Evolutionary conservation across 805 yeast species (phyloP).

Genomic region (Metschnikowia proteae): DNA sequence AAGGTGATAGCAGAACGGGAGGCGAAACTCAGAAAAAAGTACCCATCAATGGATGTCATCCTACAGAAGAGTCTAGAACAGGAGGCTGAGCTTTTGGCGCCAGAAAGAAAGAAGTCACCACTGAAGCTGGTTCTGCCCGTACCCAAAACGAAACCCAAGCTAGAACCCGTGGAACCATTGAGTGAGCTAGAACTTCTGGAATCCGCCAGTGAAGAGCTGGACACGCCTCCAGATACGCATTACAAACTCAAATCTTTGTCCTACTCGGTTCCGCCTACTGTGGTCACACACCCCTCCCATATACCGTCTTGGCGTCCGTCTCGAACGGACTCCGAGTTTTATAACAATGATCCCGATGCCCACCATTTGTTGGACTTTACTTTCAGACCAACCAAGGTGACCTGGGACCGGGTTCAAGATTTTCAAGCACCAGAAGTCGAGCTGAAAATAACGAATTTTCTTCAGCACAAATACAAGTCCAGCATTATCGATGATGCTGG

Average conservation of each 20-base stretch:
- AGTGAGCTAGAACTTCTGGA: not conserved
- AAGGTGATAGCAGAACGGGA: conserved; percentile 36
- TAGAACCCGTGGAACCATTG: not conserved
- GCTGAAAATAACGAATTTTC: conserved; percentile 23
- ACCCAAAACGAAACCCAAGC: not conserved
- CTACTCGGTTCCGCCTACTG: conserved; percentile 32
- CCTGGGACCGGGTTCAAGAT: conserved; percentile 12
- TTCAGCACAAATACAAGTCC: conserved; percentile 27
- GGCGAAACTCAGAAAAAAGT: conserved; percentile 26
- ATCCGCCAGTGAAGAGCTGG: conserved; percentile 1
- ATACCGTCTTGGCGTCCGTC: conserved; percentile 40
- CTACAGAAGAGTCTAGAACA: conserved; percentile 20
- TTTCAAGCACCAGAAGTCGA: conserved; percentile 27
- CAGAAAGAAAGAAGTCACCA: not conserved
- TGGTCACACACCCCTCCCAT: conserved; percentile 44
- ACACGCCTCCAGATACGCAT: conserved; percentile 14
- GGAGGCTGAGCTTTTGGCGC: conserved; percentile 15
- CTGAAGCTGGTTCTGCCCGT: not conserved
- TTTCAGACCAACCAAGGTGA: conserved; percentile 5
- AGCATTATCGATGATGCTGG: conserved; percentile 39
- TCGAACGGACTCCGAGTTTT: conserved; percentile 19
- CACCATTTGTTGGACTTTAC: conserved; percentile 23
- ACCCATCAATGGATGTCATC: conserved; percentile 34
- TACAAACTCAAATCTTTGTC: conserved; percentile 28
- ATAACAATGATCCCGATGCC: conserved; percentile 15